phyloP scores from a whole-genome alignment of 2,329 filamentous ascomycete genomes.

The Calonectria henricotiae region DNA sequence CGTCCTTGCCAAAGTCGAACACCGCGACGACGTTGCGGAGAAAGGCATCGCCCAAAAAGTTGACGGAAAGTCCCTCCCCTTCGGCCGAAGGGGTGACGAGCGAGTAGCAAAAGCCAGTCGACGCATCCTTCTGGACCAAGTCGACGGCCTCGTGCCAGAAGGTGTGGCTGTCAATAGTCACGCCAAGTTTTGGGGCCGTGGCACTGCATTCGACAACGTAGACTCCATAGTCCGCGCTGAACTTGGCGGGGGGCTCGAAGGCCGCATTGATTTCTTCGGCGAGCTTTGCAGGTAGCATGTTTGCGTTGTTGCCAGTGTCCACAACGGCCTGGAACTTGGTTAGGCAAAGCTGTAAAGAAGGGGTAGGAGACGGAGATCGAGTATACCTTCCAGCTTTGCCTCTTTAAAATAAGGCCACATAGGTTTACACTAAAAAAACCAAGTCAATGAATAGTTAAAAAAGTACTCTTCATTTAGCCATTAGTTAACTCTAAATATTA shows the following conservation, averaged over 20 bases:
- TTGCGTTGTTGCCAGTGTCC: constrained; percentile 63
- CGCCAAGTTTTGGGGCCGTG: constrained; percentile 59
- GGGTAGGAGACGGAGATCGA: no score
- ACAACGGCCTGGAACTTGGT: constrained; percentile 60
- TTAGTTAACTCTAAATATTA: no score
- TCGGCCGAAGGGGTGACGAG: constrained; percentile 23
- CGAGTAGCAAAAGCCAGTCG: constrained; percentile 39
- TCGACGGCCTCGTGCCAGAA: constrained; percentile 55
- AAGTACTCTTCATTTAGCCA: no score
- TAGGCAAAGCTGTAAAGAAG: no score
- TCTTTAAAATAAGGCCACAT: no score
- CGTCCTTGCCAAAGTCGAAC: constrained; percentile 65
- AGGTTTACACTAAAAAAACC: no score
- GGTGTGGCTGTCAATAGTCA: constrained; percentile 58
- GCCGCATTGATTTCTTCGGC: constrained; percentile 58
- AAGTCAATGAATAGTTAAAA: no score
- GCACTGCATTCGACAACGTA: constrained; percentile 63
- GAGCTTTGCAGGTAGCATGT: constrained; percentile 60
- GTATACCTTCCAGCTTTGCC: no score
- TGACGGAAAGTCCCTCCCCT: constrained; percentile 25
- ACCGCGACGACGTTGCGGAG: constrained; percentile 68
- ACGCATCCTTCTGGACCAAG: constrained; percentile 48
- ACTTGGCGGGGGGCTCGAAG: constrained; percentile 62
- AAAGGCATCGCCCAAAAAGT: constrained; percentile 65
- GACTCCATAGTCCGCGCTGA: constrained; percentile 49